phyloP scores from a whole-genome alignment of 768 basidiomycete genomes.

The Agrocybe pediades region DNA sequence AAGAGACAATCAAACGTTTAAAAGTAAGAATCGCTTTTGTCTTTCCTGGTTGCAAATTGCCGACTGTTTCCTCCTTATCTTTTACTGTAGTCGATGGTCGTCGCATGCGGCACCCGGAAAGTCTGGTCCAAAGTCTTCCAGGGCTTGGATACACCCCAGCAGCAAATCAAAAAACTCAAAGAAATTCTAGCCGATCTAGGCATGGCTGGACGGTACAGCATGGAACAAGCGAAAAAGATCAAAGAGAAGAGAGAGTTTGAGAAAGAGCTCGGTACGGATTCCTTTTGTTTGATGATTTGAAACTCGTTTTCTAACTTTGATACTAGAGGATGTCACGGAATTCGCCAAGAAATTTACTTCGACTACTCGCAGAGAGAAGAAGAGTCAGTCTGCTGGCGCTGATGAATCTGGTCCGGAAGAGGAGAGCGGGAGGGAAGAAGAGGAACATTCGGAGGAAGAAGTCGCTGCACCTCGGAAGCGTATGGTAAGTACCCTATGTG shows the following conservation, averaged over 20 bases:
- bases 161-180: conserved; percentile 68
- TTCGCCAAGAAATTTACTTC: conserved; percentile 59
- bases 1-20: conserved; percentile 72
- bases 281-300: background rate
- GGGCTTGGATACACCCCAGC: conserved; percentile 52
- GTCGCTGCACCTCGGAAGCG: conserved; percentile 38
- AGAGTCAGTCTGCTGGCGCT: conserved; percentile 21
- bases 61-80: background rate
- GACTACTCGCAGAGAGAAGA: conserved; percentile 18
- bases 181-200: conserved; percentile 71
- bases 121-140: conserved; percentile 76
- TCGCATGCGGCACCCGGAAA: conserved; percentile 78
- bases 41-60: background rate
- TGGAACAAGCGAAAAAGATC: conserved; percentile 82
- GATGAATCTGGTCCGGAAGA: conserved; percentile 18
- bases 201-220: conserved; percentile 75
- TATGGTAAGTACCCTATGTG: conserved; percentile 34
- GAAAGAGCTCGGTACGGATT: conserved; percentile 68
- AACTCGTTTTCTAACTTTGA: background rate
- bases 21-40: conserved; percentile 49
- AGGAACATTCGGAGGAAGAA: conserved; percentile 32
- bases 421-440: conserved; percentile 29
- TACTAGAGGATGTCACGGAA: conserved; percentile 71
- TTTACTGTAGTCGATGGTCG: conserved; percentile 56
- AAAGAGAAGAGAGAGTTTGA: conserved; percentile 73